Evolutionary conservation across 2,329 filamentous ascomycete species (phyloP).

Genomic region (Penicillium rolfsii): DNA sequence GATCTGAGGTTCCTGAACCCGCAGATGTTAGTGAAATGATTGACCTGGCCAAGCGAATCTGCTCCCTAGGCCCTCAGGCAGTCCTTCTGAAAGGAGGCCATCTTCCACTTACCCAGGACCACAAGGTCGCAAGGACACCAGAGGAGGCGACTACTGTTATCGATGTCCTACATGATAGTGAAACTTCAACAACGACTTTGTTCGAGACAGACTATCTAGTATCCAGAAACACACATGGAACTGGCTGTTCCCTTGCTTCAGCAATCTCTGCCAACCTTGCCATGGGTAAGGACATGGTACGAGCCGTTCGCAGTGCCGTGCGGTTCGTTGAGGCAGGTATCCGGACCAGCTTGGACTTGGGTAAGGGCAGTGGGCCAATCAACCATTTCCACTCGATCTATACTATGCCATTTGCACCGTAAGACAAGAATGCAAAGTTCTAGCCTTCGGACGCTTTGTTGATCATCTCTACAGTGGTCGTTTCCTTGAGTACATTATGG

Average conservation of each 20-base stretch:
- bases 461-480: conserved; percentile 58
- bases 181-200: conserved; percentile 52
- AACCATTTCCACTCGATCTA: conserved; percentile 70
- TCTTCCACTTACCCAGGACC: conserved; percentile 70
- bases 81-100: conserved; percentile 92
- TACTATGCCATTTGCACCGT: conserved; percentile 62
- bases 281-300: conserved; percentile 50
- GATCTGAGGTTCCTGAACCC: conserved; percentile 50
- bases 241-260: conserved; percentile 88
- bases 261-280: conserved; percentile 68
- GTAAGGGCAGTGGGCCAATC: conserved; percentile 65
- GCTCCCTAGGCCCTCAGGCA: conserved; percentile 71
- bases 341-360: conserved; percentile 58
- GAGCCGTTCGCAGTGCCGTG: conserved; percentile 60
- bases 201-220: conserved; percentile 72
- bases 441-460: conserved; percentile 4
- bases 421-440: conserved; percentile 28
- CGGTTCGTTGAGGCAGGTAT: conserved; percentile 66
- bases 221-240: conserved; percentile 87
- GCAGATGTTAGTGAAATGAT: conserved; percentile 68
- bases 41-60: conserved; percentile 66
- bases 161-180: conserved; percentile 73
- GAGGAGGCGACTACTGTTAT: conserved; percentile 69
- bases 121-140: conserved; percentile 60
- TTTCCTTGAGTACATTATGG: conserved; percentile 82